Base-by-base conservation (phyloP, 2,329 filamentous ascomycete species). In the Ophiostoma angusticollis region DNA sequence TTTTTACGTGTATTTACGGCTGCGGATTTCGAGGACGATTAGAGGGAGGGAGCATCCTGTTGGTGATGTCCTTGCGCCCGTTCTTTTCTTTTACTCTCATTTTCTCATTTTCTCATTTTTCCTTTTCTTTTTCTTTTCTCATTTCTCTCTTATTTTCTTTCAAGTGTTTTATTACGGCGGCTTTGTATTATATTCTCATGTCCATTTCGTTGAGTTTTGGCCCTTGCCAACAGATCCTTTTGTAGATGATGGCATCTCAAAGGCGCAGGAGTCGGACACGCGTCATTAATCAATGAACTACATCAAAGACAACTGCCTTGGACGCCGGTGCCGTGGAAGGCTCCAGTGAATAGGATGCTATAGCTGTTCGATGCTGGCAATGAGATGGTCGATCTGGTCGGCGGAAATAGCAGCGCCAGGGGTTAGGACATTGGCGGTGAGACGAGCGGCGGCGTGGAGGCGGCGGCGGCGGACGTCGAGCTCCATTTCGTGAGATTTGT, bases 401-500 rank as follows among this genome's bases (percentile, higher is more conserved):
- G 37, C 32, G 12, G 53, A 42, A 3, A 40, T 41, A 4, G 49
- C 17, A 12, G 3, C 8, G 11, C 12, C 14, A 14, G 24, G 4
- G 14, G 49, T 37, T 6, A 72, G 38, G 5, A 73, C 57, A 36
- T 65, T 59, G 1, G 47, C 47, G 25, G 75, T 47, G 22, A 68
- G 52, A 31, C 52, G 56, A 17, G 56, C 59, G 2, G 67, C 62
- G 1, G 69, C 69, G 34, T 54, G 63, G 30, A 93, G 54, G 44
- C 74, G 72, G 45, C 79, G 75, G 45, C 64, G 63, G 48, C 67
- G 73, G 49, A 86, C 75, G 47, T 78, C 72, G 37, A 77, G 69
- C 60, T 98, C 91, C 58, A 98, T 62, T 58, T 89, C 78, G 28
- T 65, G 65, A 44, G 84, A 93, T 61, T 93, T 91, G 33, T 66